phyloP scores from a whole-genome alignment of 2,329 filamentous ascomycete species.

The Xylaria sp. region DNA sequence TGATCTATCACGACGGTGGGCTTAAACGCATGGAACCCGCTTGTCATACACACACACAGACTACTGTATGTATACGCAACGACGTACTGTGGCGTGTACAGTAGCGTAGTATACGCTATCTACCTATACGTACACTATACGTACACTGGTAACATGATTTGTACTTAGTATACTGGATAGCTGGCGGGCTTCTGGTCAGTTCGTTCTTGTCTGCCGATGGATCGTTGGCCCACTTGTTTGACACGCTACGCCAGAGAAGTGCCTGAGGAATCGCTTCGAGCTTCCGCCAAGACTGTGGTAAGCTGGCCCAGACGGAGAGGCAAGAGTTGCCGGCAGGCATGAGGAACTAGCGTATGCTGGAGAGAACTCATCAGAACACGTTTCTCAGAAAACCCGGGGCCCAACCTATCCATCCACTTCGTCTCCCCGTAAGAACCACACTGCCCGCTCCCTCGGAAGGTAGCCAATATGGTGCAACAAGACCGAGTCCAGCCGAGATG shows the following conservation, averaged over 20 bases:
- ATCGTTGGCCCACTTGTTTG: conserved; percentile 17
- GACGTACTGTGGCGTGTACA: background rate
- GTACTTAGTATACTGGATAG: no score
- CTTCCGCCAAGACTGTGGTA: conserved; percentile 21
- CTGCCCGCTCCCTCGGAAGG: background rate
- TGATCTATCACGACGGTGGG: conserved; percentile 1
- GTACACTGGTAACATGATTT: background rate
- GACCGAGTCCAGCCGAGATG: conserved; percentile 2
- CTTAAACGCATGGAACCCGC: conserved; percentile 7
- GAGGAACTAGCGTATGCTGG: background rate
- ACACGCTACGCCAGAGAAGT: conserved; percentile 8
- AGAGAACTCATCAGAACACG: background rate
- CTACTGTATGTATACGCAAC: background rate
- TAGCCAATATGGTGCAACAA: conserved; percentile 1
- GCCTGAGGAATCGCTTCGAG: conserved; percentile 12
- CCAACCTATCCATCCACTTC: conserved; percentile 8
- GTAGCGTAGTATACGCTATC: background rate
- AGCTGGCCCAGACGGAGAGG: conserved; percentile 6
- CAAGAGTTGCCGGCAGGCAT: conserved; percentile 14
- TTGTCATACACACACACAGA: conserved; percentile 5
- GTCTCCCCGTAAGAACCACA: background rate
- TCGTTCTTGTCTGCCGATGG: conserved; percentile 11
- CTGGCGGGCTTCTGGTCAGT: background rate
- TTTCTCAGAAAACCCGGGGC: background rate
- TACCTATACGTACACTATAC: background rate